Evolutionary conservation across 2,329 filamentous ascomycete genomes (phyloP), one percentile per base, ranked within the genome.

Genomic region (Cadophora gregata): DNA sequence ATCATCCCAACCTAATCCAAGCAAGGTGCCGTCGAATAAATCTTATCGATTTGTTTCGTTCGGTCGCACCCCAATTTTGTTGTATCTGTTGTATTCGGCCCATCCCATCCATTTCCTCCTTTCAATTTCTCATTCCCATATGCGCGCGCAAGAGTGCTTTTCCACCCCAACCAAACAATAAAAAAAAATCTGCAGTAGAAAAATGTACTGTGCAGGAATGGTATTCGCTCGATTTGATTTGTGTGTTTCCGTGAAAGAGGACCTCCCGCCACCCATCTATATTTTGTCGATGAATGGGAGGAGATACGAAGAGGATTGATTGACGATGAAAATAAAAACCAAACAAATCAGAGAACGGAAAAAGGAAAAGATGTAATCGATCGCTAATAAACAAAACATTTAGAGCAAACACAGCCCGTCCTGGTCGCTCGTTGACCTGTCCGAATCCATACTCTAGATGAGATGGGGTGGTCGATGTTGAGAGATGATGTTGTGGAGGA

Each of bases 381-480:
- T 69, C 72, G 72, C 70, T 73, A 73, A 74, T 66, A 69, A 73
- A 74, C 67, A 69, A 67, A 66, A 66, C 64, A 67, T 67, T 68
- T 65, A 69, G 24, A 29, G 53, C 59, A 63, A 59, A 67, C 48
- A 62, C 45, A 63, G 67, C 14, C 19, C 29, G n/a, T 42, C 10
- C 31, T 21, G 14, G 5, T 47, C n/a, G n/a, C 19, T 47, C 42
- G 42, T 53, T 27, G 27, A 53, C 16, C 9, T 36, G 29, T 56
- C 29, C 53, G 9, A 24, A n/a, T 56, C 53, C 53, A 6, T 24
- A 9, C 53, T 56, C 53, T 36, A 56, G 16, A 36, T 56, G 53
- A 56, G 53, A 24, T 56, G 42, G 31, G 53, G 21, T 5, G 16
- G 29, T 24, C 36, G 45, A 59, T 60, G 64, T 48, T 27, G 25